phyloP scores from a whole-genome alignment of 805 yeast genomes.

The Debaryomyces tyrocola region DNA sequence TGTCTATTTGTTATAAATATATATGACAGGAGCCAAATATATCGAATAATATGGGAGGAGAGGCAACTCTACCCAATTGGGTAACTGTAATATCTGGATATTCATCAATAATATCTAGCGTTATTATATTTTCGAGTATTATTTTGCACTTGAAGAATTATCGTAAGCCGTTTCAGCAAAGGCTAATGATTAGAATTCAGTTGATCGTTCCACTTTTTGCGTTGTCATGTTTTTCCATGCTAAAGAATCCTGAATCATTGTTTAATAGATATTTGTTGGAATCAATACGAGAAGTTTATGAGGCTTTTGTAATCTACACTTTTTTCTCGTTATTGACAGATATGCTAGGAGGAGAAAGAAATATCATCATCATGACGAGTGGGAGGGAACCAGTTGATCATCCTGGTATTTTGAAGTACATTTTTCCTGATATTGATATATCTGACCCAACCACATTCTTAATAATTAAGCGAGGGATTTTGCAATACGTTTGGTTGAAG shows the following conservation, averaged over 20 bases:
- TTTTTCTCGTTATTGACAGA: conserved; percentile 81
- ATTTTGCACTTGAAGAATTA: conserved; percentile 55
- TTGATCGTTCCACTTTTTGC: conserved; percentile 82
- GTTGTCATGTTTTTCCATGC: conserved; percentile 61
- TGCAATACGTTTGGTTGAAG: conserved; percentile 95
- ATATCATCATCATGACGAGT: conserved; percentile 67
- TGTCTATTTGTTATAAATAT: too few relatives aligned
- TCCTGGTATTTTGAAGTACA: conserved; percentile 53
- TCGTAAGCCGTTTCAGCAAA: conserved; percentile 84
- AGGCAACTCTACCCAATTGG: conserved; percentile 12
- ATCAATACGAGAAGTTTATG: conserved; percentile 86
- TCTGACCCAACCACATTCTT: conserved; percentile 83
- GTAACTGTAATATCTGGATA: conserved; percentile 19
- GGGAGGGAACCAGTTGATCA: conserved; percentile 73
- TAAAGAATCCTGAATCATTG: conserved; percentile 43
- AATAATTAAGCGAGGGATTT: conserved; percentile 74
- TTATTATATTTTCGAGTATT: conserved; percentile 23
- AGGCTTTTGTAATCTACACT: conserved; percentile 93
- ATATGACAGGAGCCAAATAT: too few relatives aligned
- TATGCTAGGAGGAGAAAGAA: conserved; percentile 89
- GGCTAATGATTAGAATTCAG: conserved; percentile 79
- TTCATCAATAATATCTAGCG: conserved; percentile 19
- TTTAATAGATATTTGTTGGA: conserved; percentile 52
- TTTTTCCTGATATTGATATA: conserved; percentile 66
- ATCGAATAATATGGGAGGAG: conserved; percentile 2